These are phyloP conservation scores for Yamadazyma diddensiae DNA, from an alignment of 1,139 yeast genomes.

Conservation along the genomic window DNA sequence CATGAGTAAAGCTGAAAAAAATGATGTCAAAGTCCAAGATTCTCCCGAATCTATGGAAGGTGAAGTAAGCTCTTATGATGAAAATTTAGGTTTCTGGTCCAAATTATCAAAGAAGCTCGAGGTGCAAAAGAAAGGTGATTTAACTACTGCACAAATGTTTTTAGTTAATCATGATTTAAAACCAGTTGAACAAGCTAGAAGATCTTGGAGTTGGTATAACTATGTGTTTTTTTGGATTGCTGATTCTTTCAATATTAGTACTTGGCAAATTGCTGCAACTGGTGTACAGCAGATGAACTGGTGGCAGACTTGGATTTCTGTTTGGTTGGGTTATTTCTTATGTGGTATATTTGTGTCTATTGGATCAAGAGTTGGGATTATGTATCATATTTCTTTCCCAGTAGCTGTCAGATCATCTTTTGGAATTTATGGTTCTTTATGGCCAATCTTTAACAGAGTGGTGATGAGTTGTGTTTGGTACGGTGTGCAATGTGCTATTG, in stretches of 20 bases:
- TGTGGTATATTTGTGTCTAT: conserved; percentile 62
- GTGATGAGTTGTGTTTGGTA: conserved; percentile 86
- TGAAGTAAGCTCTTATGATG: conserved; percentile 14
- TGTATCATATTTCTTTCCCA: conserved; percentile 76
- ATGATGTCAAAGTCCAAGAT: conserved; percentile 7
- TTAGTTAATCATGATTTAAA: conserved; percentile 70
- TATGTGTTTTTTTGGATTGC: conserved; percentile 81
- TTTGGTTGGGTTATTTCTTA: conserved; percentile 68
- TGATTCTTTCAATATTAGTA: conserved; percentile 81
- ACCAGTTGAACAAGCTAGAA: conserved; percentile 67
- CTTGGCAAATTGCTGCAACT: conserved; percentile 89
- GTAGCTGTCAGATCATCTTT: conserved; percentile 70
- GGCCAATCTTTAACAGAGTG: conserved; percentile 80
- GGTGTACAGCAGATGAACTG: conserved; percentile 69
- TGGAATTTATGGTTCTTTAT: conserved; percentile 74
- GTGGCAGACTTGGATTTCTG: conserved; percentile 90
- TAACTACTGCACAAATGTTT: conserved; percentile 52
- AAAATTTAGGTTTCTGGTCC: conserved; percentile 15
- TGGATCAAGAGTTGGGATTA: conserved; percentile 69
- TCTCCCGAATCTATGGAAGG: conserved; percentile 11
- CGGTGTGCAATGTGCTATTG: conserved; percentile 78
- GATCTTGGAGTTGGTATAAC: conserved; percentile 82
- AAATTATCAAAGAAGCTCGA: conserved; percentile 16
- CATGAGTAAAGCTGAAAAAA: conserved; percentile 3
- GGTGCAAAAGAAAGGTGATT: conserved; percentile 29